Conservation (phyloP, 495 filamentous ascomycete genomes). For the Aspergillus coremiiformis region DNA sequence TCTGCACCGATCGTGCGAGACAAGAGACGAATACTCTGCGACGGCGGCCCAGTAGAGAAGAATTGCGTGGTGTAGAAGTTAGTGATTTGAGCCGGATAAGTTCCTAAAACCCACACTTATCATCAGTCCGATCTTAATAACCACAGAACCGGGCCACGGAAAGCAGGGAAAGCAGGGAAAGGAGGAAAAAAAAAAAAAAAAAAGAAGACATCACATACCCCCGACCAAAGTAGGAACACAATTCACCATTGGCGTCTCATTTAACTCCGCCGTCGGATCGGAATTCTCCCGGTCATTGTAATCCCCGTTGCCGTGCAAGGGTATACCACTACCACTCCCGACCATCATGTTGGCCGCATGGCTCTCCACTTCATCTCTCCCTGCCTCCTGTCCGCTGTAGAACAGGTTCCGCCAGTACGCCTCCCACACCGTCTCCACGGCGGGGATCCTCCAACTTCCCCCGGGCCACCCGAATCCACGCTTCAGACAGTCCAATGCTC, state of each 20-base stretch:
- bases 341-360: constrained; percentile 1
- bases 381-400: neutral
- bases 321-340: neutral
- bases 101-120: constrained; percentile 11
- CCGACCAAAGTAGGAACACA: constrained; percentile 34
- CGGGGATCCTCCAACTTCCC: constrained; percentile 39
- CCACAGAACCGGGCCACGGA: neutral
- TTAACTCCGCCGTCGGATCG: constrained; percentile 2
- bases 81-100: constrained; percentile 32
- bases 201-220: constrained; percentile 26
- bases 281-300: constrained; percentile 6
- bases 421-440: constrained; percentile 55
- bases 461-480: constrained; percentile 47
- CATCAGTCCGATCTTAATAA: neutral
- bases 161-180: neutral
- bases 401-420: constrained; percentile 34
- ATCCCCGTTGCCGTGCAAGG: neutral
- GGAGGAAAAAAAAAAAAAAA: neutral
- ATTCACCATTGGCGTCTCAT: constrained; percentile 13
- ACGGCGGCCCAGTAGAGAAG: constrained; percentile 59
- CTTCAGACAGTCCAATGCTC: constrained; percentile 41
- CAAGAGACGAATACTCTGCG: constrained; percentile 57
- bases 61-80: constrained; percentile 66
- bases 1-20: constrained; percentile 59
- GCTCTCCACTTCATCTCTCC: constrained; percentile 8